phyloP scores from a whole-genome alignment of 495 filamentous ascomycete genomes.

The Penicillium odoratum region DNA sequence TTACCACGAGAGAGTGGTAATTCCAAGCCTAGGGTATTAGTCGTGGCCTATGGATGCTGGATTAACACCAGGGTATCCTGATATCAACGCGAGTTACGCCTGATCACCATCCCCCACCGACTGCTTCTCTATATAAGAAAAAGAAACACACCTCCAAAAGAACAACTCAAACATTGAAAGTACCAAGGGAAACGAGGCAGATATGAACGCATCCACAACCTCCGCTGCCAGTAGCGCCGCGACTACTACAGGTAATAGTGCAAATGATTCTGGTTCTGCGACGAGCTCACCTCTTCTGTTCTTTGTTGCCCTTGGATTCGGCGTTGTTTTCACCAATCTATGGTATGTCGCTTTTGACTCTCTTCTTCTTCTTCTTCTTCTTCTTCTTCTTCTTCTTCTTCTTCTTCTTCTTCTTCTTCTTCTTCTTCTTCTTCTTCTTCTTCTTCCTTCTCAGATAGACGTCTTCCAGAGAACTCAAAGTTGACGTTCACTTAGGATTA shows the following conservation, averaged over 20 bases:
- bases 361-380: not conserved
- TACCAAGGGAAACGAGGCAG: not conserved
- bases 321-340: constrained; percentile 97
- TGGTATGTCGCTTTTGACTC: constrained; percentile 61
- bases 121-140: not conserved
- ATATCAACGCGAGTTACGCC: not conserved
- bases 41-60: not conserved
- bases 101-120: not conserved
- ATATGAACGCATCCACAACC: constrained; percentile 26
- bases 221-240: constrained; percentile 23
- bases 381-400: no score
- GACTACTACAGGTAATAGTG: constrained; percentile 19
- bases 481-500: constrained; percentile 70
- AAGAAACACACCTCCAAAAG: not conserved
- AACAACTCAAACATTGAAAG: no score
- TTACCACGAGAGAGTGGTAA: not conserved
- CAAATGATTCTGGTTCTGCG: constrained; percentile 12
- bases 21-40: not conserved
- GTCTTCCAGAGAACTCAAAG: not conserved
- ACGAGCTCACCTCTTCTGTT: constrained; percentile 92
- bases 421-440: no score
- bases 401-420: no score
- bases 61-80: not conserved
- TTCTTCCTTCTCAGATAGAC: not conserved
- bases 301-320: constrained; percentile 96